Evolutionary conservation across 352 stramenopile species (phyloP).

Genomic region (Pythium insidiosum): DNA sequence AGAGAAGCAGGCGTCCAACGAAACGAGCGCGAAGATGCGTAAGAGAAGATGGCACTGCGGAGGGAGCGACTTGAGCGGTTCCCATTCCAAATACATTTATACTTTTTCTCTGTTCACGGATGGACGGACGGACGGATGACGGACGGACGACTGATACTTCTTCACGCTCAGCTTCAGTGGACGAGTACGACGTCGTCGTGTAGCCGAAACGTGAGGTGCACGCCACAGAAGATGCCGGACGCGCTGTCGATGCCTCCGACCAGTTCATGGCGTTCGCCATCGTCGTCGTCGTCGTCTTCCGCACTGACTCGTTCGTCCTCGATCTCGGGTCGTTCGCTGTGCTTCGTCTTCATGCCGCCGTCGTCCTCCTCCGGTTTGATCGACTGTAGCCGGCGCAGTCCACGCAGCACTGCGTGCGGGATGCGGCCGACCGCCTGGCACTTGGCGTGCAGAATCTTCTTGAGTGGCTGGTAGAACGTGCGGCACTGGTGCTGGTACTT

Average conservation of each 20-base stretch:
- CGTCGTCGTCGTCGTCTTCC: not conserved
- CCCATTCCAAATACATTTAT: too few species aligned
- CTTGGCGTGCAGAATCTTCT: constrained; percentile 12
- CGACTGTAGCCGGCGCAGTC: too few species aligned
- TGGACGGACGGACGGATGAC: too few species aligned
- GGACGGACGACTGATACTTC: too few species aligned
- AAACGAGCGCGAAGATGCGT: too few species aligned
- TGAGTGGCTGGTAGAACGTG: constrained; percentile 20
- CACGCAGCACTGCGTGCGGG: constrained; percentile 7
- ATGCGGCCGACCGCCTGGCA: constrained; percentile 13
- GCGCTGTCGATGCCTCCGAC: constrained; percentile 10
- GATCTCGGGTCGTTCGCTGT: too few species aligned
- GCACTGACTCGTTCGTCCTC: not conserved
- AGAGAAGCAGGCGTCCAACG: too few species aligned
- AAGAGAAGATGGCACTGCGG: too few species aligned
- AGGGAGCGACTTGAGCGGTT: too few species aligned
- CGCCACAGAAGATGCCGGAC: constrained; percentile 14
- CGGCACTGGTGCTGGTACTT: constrained; percentile 19
- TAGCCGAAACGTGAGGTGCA: constrained; percentile 14
- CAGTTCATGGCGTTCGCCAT: constrained; percentile 8
- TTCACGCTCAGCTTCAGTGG: too few species aligned
- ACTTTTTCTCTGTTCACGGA: too few species aligned
- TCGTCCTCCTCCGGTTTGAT: not conserved
- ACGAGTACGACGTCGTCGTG: too few species aligned
- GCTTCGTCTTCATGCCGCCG: not conserved